Conservation (phyloP, 2,329 filamentous ascomycete genomes). For the Ascochyta pisi region DNA sequence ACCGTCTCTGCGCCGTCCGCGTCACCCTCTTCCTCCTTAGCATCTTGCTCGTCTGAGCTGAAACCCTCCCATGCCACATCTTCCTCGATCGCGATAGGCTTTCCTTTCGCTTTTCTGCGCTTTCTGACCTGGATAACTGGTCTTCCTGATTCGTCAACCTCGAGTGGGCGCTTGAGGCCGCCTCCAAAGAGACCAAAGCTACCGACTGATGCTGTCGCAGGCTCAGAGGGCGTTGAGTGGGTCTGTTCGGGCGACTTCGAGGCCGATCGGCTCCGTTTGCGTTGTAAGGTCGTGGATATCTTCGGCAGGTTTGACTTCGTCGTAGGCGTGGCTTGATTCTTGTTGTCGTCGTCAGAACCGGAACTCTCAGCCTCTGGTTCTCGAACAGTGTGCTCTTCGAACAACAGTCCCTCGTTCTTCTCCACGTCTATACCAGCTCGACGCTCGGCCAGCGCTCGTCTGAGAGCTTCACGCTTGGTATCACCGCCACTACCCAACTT, state of each 20-base stretch:
- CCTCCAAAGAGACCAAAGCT: constrained; percentile 62
- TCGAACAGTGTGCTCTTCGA: constrained; percentile 49
- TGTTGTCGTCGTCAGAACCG: constrained; percentile 39
- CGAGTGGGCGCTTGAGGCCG: constrained; percentile 86
- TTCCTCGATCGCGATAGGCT: constrained; percentile 44
- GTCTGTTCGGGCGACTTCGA: constrained; percentile 17
- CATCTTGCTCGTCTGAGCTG: constrained; percentile 53
- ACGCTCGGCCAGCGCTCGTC: constrained; percentile 68
- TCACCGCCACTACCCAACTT: constrained; percentile 73
- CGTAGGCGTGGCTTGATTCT: constrained; percentile 1
- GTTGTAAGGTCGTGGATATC: neutral
- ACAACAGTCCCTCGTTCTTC: constrained; percentile 63
- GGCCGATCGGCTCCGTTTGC: constrained; percentile 30
- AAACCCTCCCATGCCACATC: constrained; percentile 69
- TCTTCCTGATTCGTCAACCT: constrained; percentile 77
- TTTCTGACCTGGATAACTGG: constrained; percentile 86
- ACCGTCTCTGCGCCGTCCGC: neutral
- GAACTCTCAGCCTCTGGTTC: constrained; percentile 32
- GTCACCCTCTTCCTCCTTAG: constrained; percentile 32
- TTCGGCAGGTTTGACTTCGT: constrained; percentile 1
- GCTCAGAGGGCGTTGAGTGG: neutral
- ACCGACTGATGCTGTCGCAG: constrained; percentile 12
- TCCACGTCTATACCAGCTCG: constrained; percentile 67
- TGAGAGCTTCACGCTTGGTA: constrained; percentile 73
- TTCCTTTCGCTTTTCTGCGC: constrained; percentile 63